A percentile compares a stretch with the other conserved stretches of the same genome.
These are phyloP conservation scores for Clonostachys byssicola DNA, from an alignment of 2,329 filamentous ascomycete genomes.

Conservation along the genomic window DNA sequence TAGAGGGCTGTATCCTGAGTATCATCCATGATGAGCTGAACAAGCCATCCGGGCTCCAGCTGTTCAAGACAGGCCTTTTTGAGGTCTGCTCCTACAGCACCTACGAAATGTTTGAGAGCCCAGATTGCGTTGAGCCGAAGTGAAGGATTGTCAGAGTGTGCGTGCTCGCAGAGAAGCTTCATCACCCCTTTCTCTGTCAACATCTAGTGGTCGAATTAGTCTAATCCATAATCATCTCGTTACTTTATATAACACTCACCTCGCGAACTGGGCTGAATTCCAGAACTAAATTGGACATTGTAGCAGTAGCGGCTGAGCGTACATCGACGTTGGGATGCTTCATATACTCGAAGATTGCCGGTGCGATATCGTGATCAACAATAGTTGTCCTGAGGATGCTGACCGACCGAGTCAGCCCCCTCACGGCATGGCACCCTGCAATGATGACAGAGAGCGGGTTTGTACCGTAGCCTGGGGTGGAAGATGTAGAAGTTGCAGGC, in stretches of 20 bases:
- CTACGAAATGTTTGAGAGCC: slow-evolving; percentile 88
- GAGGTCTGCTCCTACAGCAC: slow-evolving; percentile 63
- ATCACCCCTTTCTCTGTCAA: slow-evolving; percentile 73
- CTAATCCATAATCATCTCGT: neutral
- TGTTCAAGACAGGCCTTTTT: slow-evolving; percentile 77
- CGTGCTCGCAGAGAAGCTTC: slow-evolving; percentile 75
- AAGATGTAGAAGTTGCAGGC: slow-evolving; percentile 11
- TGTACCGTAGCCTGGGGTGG: slow-evolving; percentile 51
- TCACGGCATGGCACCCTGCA: slow-evolving; percentile 77
- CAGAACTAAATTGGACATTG: slow-evolving; percentile 79
- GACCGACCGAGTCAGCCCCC: slow-evolving; percentile 80
- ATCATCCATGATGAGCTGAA: slow-evolving; percentile 69
- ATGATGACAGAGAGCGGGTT: slow-evolving; percentile 78
- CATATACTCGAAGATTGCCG: slow-evolving; percentile 73
- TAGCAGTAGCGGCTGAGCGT: slow-evolving; percentile 79
- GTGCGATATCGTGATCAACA: slow-evolving; percentile 78
- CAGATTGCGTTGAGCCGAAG: slow-evolving; percentile 84
- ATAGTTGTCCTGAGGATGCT: slow-evolving; percentile 80
- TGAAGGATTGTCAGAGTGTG: slow-evolving; percentile 74
- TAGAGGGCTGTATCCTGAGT: slow-evolving; percentile 48
- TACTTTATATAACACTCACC: slow-evolving; percentile 42
- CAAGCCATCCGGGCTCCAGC: slow-evolving; percentile 74
- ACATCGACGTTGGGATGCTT: slow-evolving; percentile 73
- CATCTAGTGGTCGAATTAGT: slow-evolving; percentile 40
- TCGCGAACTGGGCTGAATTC: slow-evolving; percentile 91